Base-by-base conservation (phyloP, 2,329 filamentous ascomycete genomes). In the Pseudogymnoascus sp. region DNA sequence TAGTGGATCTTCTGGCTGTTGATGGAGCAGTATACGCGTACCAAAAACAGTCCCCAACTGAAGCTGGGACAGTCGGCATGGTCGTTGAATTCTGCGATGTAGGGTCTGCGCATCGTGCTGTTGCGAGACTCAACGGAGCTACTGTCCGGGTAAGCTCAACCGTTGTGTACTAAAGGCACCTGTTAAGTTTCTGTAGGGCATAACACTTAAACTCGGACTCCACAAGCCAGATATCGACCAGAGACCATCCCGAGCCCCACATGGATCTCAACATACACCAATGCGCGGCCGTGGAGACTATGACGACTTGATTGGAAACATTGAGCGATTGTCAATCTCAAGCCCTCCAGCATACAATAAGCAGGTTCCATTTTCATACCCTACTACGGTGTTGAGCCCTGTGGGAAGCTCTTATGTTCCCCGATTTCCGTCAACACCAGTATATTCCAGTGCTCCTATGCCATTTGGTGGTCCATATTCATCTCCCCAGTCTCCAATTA, bases 11-110 rank as follows among this genome's bases (percentile, higher is more conserved):
- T 12, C 69, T 85, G 3, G 71, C 75, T 13, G 65, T 68, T 0
- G 75, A 82, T 57, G 82, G 81, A 0, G 75, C 77, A 9, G 67
- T 85, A 0, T 81, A 79, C 63, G 79, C 81, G 0, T 77, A 82
- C 64, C 73, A 79, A 56, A 73, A 73, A 30, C 69, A 74, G 10
- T 66, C 70, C 12, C 73, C 71, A 10, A 73, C 74, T 5, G 72
- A 74, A 8, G 73, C 76, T 30, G 76, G 74, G 6, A 66, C 75
- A 5, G 74, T 80, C 63, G 74, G 72, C 59, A 77, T 78, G 6
- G 69, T 81, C 52, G 76, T 77, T 1, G 81, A 84, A 65, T 84
- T 78, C 61, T 77, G 75, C 58, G 79, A 83, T 62, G 71, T 74
- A 19, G 73, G 75, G 2, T 69, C 75, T 58, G 77, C 78, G 8